A percentile compares a stretch with the other conserved stretches of the same genome.
Evolutionary conservation across 2,329 filamentous ascomycete species (phyloP).

Genomic region (Alternaria sp.): DNA sequence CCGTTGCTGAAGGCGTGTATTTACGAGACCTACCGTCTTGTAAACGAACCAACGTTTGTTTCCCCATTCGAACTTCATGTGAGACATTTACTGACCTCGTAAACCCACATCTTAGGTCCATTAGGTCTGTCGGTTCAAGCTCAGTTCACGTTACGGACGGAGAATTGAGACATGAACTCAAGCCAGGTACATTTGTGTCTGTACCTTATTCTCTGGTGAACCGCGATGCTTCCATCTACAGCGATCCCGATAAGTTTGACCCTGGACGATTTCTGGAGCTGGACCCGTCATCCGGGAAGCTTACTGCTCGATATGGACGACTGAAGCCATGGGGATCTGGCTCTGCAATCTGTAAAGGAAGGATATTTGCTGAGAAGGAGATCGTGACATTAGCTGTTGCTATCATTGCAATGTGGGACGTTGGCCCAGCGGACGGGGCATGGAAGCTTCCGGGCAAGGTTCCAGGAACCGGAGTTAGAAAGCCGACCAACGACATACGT

Average conservation of each 20-base stretch:
- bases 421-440: constrained; percentile 49
- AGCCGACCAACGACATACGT: neutral
- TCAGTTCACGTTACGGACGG: neutral
- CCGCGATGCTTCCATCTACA: constrained; percentile 4
- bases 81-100: neutral
- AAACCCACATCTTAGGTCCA: neutral
- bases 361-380: constrained; percentile 34
- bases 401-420: constrained; percentile 63
- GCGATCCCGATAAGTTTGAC: constrained; percentile 5
- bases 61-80: neutral
- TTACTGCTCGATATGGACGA: constrained; percentile 10
- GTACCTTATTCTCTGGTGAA: neutral
- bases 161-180: neutral
- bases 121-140: neutral
- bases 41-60: constrained; percentile 16
- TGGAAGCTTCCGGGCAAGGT: constrained; percentile 13
- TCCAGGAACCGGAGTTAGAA: constrained; percentile 11
- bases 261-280: constrained; percentile 12
- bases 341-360: constrained; percentile 57
- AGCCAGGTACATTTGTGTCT: neutral
- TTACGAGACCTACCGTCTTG: constrained; percentile 29
- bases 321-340: constrained; percentile 46
- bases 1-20: neutral
- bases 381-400: constrained; percentile 58
- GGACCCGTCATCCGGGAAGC: constrained; percentile 4